phyloP scores from a whole-genome alignment of 257 asterid genomes.

The Parsonsia alboflavescens region DNA sequence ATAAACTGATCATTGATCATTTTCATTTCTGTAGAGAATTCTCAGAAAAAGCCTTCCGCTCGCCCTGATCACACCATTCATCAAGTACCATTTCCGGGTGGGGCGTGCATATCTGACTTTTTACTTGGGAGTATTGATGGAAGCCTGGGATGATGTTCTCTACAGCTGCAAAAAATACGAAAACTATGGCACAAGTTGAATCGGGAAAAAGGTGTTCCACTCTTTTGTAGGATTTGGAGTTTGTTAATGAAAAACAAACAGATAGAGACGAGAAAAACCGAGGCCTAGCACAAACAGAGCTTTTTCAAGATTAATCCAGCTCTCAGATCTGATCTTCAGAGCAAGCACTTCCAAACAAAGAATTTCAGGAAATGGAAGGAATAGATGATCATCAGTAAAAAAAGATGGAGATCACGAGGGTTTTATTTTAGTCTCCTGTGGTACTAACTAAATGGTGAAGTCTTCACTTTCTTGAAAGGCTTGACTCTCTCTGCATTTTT shows the following conservation, averaged over 20 bases:
- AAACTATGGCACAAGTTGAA: constrained; percentile 5
- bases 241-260: constrained; percentile 7
- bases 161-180: constrained; percentile 14
- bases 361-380: constrained; percentile 24
- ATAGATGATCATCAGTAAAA: constrained; percentile 15
- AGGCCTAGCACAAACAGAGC: not conserved
- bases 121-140: not conserved
- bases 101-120: too few relatives aligned
- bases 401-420: constrained; percentile 18
- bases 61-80: constrained; percentile 21
- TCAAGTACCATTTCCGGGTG: too few relatives aligned
- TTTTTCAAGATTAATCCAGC: not conserved
- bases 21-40: constrained; percentile 11
- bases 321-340: constrained; percentile 4
- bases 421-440: too few relatives aligned
- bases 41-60: constrained; percentile 11
- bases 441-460: too few relatives aligned
- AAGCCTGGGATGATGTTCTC: not conserved
- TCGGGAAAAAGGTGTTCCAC: constrained; percentile 15
- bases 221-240: not conserved
- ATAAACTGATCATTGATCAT: too few relatives aligned
- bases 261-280: constrained; percentile 10
- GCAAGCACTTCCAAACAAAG: constrained; percentile 24
- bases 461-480: too few relatives aligned
- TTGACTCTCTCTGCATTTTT: too few relatives aligned